These are phyloP conservation scores for Penicillium frequentans DNA, from an alignment of 2,329 filamentous ascomycete genomes.

Conservation along the genomic window DNA sequence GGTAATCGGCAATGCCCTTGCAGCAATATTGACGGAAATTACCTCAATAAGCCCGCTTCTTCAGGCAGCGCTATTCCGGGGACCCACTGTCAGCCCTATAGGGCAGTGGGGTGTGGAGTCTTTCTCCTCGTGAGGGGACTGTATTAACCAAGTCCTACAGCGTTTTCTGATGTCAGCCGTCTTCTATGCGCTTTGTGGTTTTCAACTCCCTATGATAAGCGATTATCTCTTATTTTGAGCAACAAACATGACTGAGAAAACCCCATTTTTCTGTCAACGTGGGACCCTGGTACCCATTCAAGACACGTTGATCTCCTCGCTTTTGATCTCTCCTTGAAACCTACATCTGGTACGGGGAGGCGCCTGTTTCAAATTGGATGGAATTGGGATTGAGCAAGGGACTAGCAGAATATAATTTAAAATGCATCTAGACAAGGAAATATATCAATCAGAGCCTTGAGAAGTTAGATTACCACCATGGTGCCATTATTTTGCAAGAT, in stretches of 20 bases:
- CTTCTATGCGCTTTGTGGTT: too few species aligned
- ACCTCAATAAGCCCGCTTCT: not conserved
- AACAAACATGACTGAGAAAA: not conserved
- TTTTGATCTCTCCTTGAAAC: not conserved
- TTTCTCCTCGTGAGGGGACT: too few species aligned
- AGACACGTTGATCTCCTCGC: not conserved
- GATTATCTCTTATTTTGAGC: not conserved
- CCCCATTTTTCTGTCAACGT: not conserved
- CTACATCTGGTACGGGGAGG: not conserved
- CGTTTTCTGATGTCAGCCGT: too few species aligned
- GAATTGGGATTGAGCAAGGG: not conserved
- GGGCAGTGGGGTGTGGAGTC: not conserved
- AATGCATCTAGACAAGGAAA: not conserved
- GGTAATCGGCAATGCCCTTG: not conserved
- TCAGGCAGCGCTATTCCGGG: not conserved
- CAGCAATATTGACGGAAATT: not conserved
- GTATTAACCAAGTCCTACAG: too few species aligned
- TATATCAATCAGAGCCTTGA: not conserved
- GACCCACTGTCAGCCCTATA: constrained; percentile 1
- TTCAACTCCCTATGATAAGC: not conserved
- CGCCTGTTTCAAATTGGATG: not conserved
- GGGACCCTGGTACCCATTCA: not conserved
- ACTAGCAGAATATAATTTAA: not conserved
- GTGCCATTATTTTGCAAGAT: not conserved
- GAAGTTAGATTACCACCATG: not conserved